phyloP scores from a whole-genome alignment of 1,139 yeast genomes.

The Lodderomyces parapsilosis region DNA sequence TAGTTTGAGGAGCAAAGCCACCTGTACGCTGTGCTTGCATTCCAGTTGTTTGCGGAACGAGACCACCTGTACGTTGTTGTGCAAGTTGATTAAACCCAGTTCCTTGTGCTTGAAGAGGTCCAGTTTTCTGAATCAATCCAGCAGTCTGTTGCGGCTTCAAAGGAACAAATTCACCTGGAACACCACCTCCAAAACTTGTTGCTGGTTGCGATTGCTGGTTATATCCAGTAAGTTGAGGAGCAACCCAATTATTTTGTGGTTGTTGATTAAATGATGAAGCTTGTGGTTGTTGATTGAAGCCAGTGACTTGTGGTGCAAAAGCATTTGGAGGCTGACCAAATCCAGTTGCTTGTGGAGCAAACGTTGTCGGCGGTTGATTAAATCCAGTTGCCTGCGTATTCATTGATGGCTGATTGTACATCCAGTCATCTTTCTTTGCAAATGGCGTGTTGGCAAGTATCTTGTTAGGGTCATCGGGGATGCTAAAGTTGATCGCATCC shows the following conservation, averaged over 20 bases:
- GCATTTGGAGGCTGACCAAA: slow-evolving; percentile 26
- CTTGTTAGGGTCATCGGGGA: slow-evolving; percentile 58
- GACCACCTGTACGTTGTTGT: slow-evolving; percentile 33
- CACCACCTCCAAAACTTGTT: slow-evolving; percentile 40
- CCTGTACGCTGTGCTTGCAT: slow-evolving; percentile 32
- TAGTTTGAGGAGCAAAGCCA: slow-evolving; percentile 22
- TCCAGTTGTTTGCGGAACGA: slow-evolving; percentile 22
- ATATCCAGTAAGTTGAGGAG: slow-evolving; percentile 17
- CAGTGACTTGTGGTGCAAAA: slow-evolving; percentile 20
- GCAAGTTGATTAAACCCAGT: slow-evolving; percentile 29
- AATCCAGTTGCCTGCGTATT: slow-evolving; percentile 19
- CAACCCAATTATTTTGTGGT: slow-evolving; percentile 22
- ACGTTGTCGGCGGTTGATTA: slow-evolving; percentile 11
- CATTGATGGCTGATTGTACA: slow-evolving; percentile 18
- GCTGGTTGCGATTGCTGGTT: slow-evolving; percentile 15
- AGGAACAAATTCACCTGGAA: slow-evolving; percentile 39
- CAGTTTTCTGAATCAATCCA: slow-evolving; percentile 43
- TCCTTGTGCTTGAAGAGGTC: slow-evolving; percentile 30
- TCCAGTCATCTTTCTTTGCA: slow-evolving; percentile 21
- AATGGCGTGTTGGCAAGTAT: slow-evolving; percentile 49
- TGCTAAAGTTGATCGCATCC: slow-evolving; percentile 79
- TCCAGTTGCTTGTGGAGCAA: slow-evolving; percentile 19
- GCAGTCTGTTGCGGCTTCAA: slow-evolving; percentile 51
- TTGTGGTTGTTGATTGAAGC: slow-evolving; percentile 13
- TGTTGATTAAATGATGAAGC: slow-evolving; percentile 14